phyloP scores from a whole-genome alignment of 108 stramenopile species.

The Seminavis robusta region DNA sequence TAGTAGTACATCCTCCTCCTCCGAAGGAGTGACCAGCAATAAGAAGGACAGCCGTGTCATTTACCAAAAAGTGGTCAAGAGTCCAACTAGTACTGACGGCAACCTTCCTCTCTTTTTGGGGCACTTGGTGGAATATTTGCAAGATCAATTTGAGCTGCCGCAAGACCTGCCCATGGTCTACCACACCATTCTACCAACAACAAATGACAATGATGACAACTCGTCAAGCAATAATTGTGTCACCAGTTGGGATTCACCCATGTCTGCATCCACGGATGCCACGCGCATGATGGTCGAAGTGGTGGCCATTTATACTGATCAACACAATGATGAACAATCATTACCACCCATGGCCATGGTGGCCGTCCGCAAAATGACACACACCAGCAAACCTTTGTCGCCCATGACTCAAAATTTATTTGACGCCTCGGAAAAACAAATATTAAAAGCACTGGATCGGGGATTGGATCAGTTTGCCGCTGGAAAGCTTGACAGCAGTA shows the following conservation, averaged over 20 bases:
- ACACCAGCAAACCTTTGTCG: constrained; percentile 11
- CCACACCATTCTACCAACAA: no score
- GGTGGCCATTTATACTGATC: constrained; percentile 63
- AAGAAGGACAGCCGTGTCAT: no score
- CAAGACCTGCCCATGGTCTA: constrained; percentile 72
- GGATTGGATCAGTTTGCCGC: constrained; percentile 70
- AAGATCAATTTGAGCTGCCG: constrained; percentile 58
- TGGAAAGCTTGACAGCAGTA: constrained; percentile 37
- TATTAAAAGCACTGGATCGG: constrained; percentile 64
- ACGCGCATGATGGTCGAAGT: constrained; percentile 75
- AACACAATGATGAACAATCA: constrained; percentile 11
- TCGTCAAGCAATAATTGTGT: constrained; percentile 23
- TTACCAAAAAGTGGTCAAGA: constrained; percentile 64
- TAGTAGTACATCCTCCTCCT: no score
- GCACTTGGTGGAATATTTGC: constrained; percentile 64
- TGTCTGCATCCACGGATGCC: constrained; percentile 47
- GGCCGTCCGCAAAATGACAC: constrained; percentile 15
- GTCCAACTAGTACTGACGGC: constrained; percentile 21
- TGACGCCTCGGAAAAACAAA: constrained; percentile 65
- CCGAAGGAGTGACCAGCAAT: no score
- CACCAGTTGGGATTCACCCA: constrained; percentile 63
- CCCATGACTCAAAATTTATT: constrained; percentile 64
- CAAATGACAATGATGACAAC: constrained; percentile 5
- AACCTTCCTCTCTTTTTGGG: constrained; percentile 42
- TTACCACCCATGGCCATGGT: constrained; percentile 70